Base-by-base conservation (phyloP, 192 early-diverging fungal genomes). In the Fimicolochytrium jonesii region DNA sequence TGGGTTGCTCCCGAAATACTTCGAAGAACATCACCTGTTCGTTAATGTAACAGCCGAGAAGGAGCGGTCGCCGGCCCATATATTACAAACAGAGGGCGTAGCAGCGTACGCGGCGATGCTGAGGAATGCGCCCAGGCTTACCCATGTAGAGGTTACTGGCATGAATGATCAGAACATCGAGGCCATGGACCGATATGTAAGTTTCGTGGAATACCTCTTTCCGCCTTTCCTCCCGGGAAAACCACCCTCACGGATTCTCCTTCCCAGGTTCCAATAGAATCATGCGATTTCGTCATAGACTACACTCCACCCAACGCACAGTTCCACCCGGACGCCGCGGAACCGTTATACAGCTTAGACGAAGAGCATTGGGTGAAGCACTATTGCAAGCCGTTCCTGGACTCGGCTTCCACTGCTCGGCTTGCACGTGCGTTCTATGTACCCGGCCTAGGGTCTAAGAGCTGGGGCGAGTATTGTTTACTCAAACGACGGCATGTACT, bases 1-100 rank as follows among this genome's bases (percentile, higher is more conserved):
- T 7, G 94, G 93, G 20, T 79, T 90, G 31, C 71, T 99, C 36
- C 96, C 96, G 0, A 87, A 87, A 34, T 80, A 89, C 33, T 99
- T 90, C 66, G 43, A 61, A 2, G 83, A 90, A 41, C 33, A n/a
- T n/a, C n/a, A n/a, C n/a, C n/a, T n/a, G n/a, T n/a, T n/a, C n/a
- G n/a, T n/a, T n/a, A n/a, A n/a, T n/a, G n/a, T n/a, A n/a, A n/a
- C n/a, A n/a, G n/a, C n/a, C n/a, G n/a, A n/a, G n/a, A n/a, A n/a
- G n/a, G n/a, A n/a, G 46, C 13, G 46, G 10, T 9, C 6, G 46
- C 11, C 6, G 46, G 46, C 6, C 10, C n/a, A n/a, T 13, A 48
- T 22, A 23, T 48, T 13, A 9, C 25, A 23, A 22, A 13, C 6
- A 9, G 10, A 7, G 46, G n/a, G n/a, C n/a, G n/a, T n/a, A n/a